These are phyloP conservation scores for Amphicarpaea edgeworthii DNA, from an alignment of 306 rosid species.

Conservation along the genomic window DNA sequence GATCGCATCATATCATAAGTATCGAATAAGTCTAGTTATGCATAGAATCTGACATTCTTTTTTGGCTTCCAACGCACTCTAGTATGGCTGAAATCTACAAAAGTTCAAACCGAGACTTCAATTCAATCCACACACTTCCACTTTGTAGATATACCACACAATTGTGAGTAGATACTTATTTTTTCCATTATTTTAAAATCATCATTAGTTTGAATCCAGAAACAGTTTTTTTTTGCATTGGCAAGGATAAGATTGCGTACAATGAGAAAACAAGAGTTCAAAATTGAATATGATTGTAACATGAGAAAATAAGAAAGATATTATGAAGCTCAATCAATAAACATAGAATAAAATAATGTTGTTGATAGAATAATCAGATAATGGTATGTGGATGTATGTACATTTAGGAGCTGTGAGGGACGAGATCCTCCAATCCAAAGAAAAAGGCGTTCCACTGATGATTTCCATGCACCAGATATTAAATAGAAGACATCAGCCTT, in stretches of 20 bases:
- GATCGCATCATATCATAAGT: neutral
- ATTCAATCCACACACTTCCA: neutral
- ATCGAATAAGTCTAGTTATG: neutral
- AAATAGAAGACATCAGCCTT: constrained; percentile 74
- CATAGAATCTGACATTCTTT: neutral
- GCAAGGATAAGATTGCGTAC: no score
- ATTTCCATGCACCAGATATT: constrained; percentile 75
- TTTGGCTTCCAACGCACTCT: neutral
- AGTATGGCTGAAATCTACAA: neutral
- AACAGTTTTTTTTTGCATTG: no score
- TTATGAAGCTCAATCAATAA: neutral
- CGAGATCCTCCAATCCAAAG: constrained; percentile 94
- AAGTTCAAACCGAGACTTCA: neutral
- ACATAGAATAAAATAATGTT: neutral
- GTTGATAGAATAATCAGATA: constrained; percentile 17
- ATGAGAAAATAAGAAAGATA: constrained; percentile 7
- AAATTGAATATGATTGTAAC: neutral
- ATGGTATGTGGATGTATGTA: constrained; percentile 45
- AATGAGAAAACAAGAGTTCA: no score
- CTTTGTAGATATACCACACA: neutral
- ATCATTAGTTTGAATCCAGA: no score
- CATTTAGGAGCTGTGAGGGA: constrained; percentile 80
- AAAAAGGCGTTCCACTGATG: constrained; percentile 73
- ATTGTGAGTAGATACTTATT: neutral
- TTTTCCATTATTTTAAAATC: neutral